Evolutionary conservation across 768 basidiomycete species (phyloP).

Genomic region (Kwoniella sp.): DNA sequence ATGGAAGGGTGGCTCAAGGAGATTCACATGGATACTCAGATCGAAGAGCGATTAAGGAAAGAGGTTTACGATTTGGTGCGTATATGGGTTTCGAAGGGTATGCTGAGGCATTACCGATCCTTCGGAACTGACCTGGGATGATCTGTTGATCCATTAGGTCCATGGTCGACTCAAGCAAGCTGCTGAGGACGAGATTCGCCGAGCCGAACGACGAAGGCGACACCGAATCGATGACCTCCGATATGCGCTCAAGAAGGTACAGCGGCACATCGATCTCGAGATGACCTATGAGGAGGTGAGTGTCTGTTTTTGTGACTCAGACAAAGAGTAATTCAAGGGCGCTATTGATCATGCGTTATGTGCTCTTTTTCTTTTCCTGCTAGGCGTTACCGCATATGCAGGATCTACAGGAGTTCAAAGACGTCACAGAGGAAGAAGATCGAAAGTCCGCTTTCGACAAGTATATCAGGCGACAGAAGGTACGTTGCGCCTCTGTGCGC

Average conservation of each 20-base stretch:
- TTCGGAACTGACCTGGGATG: background rate
- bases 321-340: background rate
- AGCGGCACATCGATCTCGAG: slow-evolving; percentile 76
- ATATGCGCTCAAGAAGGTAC: slow-evolving; percentile 87
- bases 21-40: slow-evolving; percentile 62
- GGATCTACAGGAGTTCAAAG: slow-evolving; percentile 81
- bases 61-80: slow-evolving; percentile 58
- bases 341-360: slow-evolving; percentile 13
- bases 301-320: slow-evolving; percentile 11
- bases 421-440: slow-evolving; percentile 81
- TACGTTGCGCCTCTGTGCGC: slow-evolving; percentile 46
- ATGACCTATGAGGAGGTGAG: slow-evolving; percentile 78
- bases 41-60: slow-evolving; percentile 65
- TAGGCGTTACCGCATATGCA: slow-evolving; percentile 76
- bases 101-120: background rate
- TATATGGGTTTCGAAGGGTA: background rate
- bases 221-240: slow-evolving; percentile 93
- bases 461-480: slow-evolving; percentile 88
- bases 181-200: slow-evolving; percentile 80
- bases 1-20: slow-evolving; percentile 49
- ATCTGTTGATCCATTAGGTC: slow-evolving; percentile 61
- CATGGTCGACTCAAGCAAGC: slow-evolving; percentile 69
- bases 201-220: slow-evolving; percentile 75
- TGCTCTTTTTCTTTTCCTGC: background rate
- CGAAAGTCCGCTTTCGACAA: slow-evolving; percentile 80